Conservation (phyloP, 2,329 filamentous ascomycete genomes). For the Myriangium duriaei region DNA sequence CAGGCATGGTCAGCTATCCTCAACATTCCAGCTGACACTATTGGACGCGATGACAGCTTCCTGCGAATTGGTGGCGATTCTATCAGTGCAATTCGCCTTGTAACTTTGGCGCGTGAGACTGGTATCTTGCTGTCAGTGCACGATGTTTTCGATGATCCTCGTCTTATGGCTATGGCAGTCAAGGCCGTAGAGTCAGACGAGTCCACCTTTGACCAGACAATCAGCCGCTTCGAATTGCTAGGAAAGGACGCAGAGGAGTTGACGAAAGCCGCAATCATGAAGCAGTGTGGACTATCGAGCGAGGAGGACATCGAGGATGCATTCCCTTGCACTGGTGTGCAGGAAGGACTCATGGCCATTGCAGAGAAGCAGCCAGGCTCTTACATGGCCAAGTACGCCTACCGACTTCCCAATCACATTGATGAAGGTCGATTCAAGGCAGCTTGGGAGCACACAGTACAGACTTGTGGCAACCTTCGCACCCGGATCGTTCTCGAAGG, state of each 20-base stretch:
- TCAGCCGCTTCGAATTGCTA: not conserved
- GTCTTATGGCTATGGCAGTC: not conserved
- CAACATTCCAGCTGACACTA: not conserved
- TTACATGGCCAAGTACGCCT: conserved; percentile 28
- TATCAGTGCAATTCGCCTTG: conserved; percentile 18
- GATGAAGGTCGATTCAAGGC: conserved; percentile 21
- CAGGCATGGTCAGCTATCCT: not conserved
- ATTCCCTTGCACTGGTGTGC: conserved; percentile 70
- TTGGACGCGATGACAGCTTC: not conserved
- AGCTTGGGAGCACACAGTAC: conserved; percentile 22
- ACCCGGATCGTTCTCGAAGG: conserved; percentile 15
- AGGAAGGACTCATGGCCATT: conserved; percentile 72
- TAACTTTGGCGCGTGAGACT: conserved; percentile 42
- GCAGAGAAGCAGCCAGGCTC: conserved; percentile 39
- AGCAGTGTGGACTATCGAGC: conserved; percentile 14
- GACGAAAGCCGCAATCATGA: conserved; percentile 22
- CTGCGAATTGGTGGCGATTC: not conserved
- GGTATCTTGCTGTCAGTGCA: conserved; percentile 26
- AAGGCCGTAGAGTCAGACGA: conserved; percentile 18
- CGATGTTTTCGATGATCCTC: not conserved
- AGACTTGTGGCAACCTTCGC: conserved; percentile 22
- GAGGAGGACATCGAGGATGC: conserved; percentile 53
- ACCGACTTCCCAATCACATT: conserved; percentile 20
- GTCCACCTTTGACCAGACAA: conserved; percentile 19
- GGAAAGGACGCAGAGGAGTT: conserved; percentile 15